phyloP scores from a whole-genome alignment of 371 early-diverging fungal species.

The Blastocladiella emersonii region DNA sequence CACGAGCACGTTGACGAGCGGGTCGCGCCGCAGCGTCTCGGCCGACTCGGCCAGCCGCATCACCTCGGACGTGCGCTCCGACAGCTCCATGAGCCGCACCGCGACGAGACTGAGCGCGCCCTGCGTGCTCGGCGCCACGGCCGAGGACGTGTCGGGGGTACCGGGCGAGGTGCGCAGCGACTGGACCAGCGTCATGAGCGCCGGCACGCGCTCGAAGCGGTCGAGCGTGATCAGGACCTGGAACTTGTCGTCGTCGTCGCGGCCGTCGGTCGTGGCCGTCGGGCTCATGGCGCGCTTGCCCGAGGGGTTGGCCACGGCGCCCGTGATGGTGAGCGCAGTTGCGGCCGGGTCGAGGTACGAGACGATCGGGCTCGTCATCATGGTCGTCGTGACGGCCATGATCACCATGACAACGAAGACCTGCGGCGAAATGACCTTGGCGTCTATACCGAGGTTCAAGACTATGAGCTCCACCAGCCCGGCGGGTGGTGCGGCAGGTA shows the following conservation, averaged over 20 bases:
- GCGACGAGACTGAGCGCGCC: constrained; percentile 25
- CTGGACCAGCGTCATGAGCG: constrained; percentile 55
- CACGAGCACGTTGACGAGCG: constrained; percentile 54
- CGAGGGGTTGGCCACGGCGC: not conserved
- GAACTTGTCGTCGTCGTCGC: not conserved
- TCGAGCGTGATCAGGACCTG: constrained; percentile 41
- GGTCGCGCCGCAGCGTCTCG: constrained; percentile 43
- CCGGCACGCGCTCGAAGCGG: constrained; percentile 45
- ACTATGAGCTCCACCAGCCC: constrained; percentile 84
- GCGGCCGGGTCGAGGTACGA: constrained; percentile 18
- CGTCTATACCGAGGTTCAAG: constrained; percentile 75
- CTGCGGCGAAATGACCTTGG: constrained; percentile 60
- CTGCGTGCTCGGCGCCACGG: not conserved
- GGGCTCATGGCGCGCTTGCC: not conserved
- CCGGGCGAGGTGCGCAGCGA: constrained; percentile 18
- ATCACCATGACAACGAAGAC: constrained; percentile 82
- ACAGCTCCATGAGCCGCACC: constrained; percentile 51
- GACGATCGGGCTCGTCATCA: constrained; percentile 54
- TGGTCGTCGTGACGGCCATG: constrained; percentile 73
- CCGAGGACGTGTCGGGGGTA: constrained; percentile 4
- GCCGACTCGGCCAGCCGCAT: constrained; percentile 49
- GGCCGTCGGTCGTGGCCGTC: constrained; percentile 5
- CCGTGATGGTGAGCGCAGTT: constrained; percentile 36
- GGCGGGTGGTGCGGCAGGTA: constrained; percentile 1
- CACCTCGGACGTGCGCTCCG: constrained; percentile 52